phyloP scores from a whole-genome alignment of 2,329 filamentous ascomycete genomes.

The Penicillium sp. region DNA sequence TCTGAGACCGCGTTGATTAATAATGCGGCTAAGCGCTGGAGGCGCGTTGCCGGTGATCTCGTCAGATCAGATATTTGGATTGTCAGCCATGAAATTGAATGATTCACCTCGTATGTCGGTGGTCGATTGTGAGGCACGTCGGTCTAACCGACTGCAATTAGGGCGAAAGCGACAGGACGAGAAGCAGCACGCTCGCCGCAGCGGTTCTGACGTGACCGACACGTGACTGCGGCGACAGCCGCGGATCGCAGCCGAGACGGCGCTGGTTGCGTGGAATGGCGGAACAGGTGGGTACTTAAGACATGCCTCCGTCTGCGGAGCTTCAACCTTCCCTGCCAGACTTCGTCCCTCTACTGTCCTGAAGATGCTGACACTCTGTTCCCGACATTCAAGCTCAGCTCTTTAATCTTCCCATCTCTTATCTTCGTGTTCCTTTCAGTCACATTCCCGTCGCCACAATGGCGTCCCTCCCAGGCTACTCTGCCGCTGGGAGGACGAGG shows the following conservation, averaged over 20 bases:
- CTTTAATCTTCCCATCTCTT: slow-evolving; percentile 1
- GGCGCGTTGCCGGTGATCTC: too few relatives aligned
- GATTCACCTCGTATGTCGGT: too few relatives aligned
- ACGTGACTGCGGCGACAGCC: slow-evolving; percentile 5
- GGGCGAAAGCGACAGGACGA: too few relatives aligned
- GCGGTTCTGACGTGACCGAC: slow-evolving; percentile 3
- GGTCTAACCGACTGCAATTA: too few relatives aligned
- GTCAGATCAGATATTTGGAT: too few relatives aligned
- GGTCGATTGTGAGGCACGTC: too few relatives aligned
- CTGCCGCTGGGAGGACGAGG: slow-evolving; percentile 28
- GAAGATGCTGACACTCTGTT: slow-evolving; percentile 11
- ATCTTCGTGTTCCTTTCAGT: not conserved
- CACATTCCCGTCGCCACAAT: slow-evolving; percentile 22
- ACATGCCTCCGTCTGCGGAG: slow-evolving; percentile 11
- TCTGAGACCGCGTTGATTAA: too few relatives aligned
- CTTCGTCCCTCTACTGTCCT: not conserved
- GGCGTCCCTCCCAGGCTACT: slow-evolving; percentile 36
- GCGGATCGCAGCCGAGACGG: slow-evolving; percentile 10
- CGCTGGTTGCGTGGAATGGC: slow-evolving; percentile 2
- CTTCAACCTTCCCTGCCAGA: slow-evolving; percentile 1
- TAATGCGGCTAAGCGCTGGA: too few relatives aligned
- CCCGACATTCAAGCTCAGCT: slow-evolving; percentile 1
- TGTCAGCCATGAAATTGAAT: too few relatives aligned
- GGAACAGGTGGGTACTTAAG: too few relatives aligned
- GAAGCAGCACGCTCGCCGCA: slow-evolving; percentile 1